phyloP scores from a whole-genome alignment of 139 green algal species.

The Yamagishiella unicocca region DNA sequence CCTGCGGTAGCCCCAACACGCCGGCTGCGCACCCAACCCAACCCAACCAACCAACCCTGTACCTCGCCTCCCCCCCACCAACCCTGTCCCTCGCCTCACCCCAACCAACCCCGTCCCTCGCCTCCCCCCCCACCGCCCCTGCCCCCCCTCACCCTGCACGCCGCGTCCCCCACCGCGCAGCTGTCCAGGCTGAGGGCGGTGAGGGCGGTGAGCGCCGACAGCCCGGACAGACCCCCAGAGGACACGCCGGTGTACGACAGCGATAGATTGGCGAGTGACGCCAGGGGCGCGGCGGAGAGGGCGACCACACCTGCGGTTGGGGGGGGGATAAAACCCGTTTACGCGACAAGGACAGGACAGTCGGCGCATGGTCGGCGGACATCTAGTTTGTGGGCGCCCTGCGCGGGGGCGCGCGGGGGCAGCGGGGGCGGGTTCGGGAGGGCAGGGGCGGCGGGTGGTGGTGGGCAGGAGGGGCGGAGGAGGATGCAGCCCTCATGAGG shows the following conservation, averaged over 20 bases:
- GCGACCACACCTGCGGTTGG: background rate
- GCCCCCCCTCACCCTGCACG: slow-evolving; percentile 8
- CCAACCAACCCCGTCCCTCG: background rate
- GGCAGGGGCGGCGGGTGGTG: background rate
- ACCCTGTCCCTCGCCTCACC: background rate
- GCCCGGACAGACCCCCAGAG: background rate
- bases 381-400: too few relatives aligned
- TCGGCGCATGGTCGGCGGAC: too few relatives aligned
- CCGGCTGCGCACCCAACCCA: background rate
- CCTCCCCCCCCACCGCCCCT: background rate
- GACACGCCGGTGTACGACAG: slow-evolving; percentile 34
- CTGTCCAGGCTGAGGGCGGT: slow-evolving; percentile 24
- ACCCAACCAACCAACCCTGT: background rate
- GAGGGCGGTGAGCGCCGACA: background rate
- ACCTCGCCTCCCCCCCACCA: too few relatives aligned
- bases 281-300: background rate
- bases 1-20: background rate
- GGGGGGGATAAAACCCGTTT: too few relatives aligned
- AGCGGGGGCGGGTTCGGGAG: too few relatives aligned
- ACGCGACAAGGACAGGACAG: too few relatives aligned
- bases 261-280: background rate
- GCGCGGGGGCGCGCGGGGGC: too few relatives aligned
- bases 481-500: too few relatives aligned
- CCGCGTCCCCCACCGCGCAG: slow-evolving; percentile 20
- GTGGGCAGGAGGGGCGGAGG: background rate